phyloP scores from a whole-genome alignment of 129 eudicot genomes.

The Helichrysum umbraculigerum region DNA sequence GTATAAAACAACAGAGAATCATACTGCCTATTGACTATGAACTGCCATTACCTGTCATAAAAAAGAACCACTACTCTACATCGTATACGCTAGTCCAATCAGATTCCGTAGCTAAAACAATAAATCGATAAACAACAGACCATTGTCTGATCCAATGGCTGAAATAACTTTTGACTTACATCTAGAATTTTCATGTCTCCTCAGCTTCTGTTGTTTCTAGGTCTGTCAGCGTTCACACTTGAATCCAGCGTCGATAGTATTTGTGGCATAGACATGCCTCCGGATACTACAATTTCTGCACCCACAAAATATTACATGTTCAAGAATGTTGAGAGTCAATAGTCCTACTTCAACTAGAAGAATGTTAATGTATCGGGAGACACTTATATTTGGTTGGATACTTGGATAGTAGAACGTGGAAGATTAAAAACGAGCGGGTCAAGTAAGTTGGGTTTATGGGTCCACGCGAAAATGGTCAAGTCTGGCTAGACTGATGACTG shows the following conservation, averaged over 20 bases:
- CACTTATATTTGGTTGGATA: background rate
- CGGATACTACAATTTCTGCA: conserved; percentile 97
- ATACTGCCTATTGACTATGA: conserved; percentile 13
- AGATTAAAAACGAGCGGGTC: background rate
- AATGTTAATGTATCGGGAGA: background rate
- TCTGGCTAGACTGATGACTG: too few species aligned
- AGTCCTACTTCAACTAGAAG: background rate
- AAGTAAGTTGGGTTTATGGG: background rate
- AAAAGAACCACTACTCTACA: conserved; percentile 14
- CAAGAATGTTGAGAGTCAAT: background rate
- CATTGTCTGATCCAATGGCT: conserved; percentile 12
- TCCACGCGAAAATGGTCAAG: background rate
- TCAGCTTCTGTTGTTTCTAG: conserved; percentile 55
- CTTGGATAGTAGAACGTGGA: background rate
- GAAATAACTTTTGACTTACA: background rate
- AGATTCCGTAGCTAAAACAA: conserved; percentile 15
- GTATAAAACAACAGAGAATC: conserved; percentile 20
- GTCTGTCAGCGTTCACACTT: conserved; percentile 43
- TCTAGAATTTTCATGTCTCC: background rate
- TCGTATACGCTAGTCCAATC: conserved; percentile 21
- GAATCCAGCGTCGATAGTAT: conserved; percentile 72
- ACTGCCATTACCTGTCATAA: conserved; percentile 16
- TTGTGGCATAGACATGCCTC: conserved; percentile 99
- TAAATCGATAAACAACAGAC: conserved; percentile 6
- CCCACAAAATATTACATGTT: conserved; percentile 3